Conservation (phyloP, 2,329 filamentous ascomycete species). For the Cyphellophora europaea region DNA sequence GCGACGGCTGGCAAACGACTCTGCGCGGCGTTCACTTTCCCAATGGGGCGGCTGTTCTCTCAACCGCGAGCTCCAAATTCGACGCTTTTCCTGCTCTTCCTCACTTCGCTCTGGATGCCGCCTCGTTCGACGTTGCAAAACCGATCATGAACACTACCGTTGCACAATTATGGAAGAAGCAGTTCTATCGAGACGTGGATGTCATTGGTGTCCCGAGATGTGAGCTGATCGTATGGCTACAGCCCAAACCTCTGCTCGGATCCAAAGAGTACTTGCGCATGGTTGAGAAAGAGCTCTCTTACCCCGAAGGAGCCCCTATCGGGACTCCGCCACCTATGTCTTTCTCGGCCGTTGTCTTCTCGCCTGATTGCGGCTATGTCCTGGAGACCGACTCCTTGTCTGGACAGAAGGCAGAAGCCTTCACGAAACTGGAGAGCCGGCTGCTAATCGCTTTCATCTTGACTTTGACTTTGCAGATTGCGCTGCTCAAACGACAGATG, state of each 20-base stretch:
- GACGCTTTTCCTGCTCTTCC: conserved; percentile 84
- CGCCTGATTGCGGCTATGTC: conserved; percentile 58
- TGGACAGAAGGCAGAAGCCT: conserved; percentile 50
- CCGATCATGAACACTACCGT: conserved; percentile 65
- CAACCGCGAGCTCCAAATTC: conserved; percentile 89
- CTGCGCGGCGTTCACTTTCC: conserved; percentile 82
- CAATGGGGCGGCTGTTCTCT: conserved; percentile 68
- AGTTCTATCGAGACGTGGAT: conserved; percentile 30
- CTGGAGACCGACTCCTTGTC: conserved; percentile 44
- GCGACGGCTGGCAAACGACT: conserved; percentile 69
- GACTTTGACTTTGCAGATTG: conserved; percentile 43
- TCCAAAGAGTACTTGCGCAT: conserved; percentile 15
- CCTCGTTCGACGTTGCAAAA: conserved; percentile 48
- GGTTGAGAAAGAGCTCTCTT: conserved; percentile 51
- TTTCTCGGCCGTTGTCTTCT: conserved; percentile 54
- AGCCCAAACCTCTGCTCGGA: conserved; percentile 41
- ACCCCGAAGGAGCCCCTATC: conserved; percentile 47
- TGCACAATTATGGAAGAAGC: conserved; percentile 40
- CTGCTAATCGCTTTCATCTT: conserved; percentile 44
- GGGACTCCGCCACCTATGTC: conserved; percentile 41
- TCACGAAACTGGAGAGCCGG: conserved; percentile 28
- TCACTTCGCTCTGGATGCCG: conserved; percentile 59
- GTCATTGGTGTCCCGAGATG: conserved; percentile 54
- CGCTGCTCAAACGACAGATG: conserved; percentile 51
- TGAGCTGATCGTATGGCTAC: conserved; percentile 80